Percentiles rank a stretch among this genome's conserved stretches.
Conservation (phyloP, 768 basidiomycete species). For the Floccularia luteovirens region DNA sequence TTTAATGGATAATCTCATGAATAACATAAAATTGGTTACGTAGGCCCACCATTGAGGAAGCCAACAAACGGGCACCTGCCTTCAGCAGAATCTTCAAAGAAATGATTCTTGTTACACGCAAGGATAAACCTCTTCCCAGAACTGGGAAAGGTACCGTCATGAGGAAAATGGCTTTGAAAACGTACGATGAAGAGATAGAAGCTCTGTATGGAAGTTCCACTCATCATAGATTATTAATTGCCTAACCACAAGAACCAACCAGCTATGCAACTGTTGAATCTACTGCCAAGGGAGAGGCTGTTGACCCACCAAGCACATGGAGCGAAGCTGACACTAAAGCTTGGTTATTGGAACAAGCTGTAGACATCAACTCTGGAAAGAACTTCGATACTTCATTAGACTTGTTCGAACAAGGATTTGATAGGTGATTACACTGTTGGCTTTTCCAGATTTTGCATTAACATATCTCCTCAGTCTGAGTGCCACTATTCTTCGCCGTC, state of each 20-base stretch:
- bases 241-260: background rate
- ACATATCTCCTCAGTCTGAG: constrained; percentile 9
- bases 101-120: constrained; percentile 37
- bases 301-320: constrained; percentile 5
- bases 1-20: background rate
- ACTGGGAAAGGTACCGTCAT: constrained; percentile 38
- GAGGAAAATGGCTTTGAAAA: constrained; percentile 26
- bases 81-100: constrained; percentile 42
- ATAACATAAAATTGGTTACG: background rate
- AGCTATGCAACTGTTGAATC: constrained; percentile 6
- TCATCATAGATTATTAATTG: background rate
- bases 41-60: constrained; percentile 32
- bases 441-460: background rate
- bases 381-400: constrained; percentile 9
- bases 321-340: constrained; percentile 1
- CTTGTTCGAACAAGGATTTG: constrained; percentile 21
- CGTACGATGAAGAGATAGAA: constrained; percentile 35
- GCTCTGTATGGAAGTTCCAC: constrained; percentile 17
- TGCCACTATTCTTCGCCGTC: constrained; percentile 19
- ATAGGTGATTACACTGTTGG: constrained; percentile 9
- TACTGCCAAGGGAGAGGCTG: constrained; percentile 3
- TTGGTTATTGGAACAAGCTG: constrained; percentile 13
- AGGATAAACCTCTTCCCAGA: constrained; percentile 32
- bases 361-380: constrained; percentile 19
- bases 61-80: constrained; percentile 28